These are phyloP conservation scores for Ceratocystis colombiana DNA, from an alignment of 2,329 filamentous ascomycete genomes.

Conservation along the genomic window DNA sequence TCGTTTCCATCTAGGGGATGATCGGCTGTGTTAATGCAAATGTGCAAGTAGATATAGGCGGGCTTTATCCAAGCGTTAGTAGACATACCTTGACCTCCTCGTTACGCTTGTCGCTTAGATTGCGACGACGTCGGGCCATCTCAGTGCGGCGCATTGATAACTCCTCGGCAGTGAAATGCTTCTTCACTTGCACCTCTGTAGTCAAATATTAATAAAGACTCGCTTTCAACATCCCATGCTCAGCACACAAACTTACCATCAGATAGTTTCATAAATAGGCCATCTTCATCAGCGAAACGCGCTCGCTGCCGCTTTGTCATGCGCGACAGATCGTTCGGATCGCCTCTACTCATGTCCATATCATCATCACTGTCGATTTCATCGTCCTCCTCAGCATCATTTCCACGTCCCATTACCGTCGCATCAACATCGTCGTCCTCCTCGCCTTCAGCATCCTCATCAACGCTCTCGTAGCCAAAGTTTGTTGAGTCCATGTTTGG, in stretches of 20 bases:
- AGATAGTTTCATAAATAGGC: conserved; percentile 46
- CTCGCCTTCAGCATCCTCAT: conserved; percentile 42
- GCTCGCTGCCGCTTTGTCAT: conserved; percentile 53
- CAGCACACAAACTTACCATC: conserved; percentile 39
- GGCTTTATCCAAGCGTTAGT: background rate
- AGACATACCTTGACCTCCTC: conserved; percentile 50
- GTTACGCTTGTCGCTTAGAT: conserved; percentile 54
- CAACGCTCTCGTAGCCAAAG: conserved; percentile 39
- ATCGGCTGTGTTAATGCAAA: conserved; percentile 3
- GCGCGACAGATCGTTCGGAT: conserved; percentile 46
- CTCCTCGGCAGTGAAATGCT: conserved; percentile 51
- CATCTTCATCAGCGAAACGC: conserved; percentile 46
- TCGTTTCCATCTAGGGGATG: conserved; percentile 63
- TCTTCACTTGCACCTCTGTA: conserved; percentile 54
- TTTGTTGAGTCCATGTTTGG: conserved; percentile 40
- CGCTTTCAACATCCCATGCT: background rate
- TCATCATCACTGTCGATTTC: conserved; percentile 36
- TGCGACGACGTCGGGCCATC: conserved; percentile 51
- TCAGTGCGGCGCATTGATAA: conserved; percentile 52
- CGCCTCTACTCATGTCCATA: conserved; percentile 39
- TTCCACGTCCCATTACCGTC: conserved; percentile 27
- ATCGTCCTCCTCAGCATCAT: conserved; percentile 35
- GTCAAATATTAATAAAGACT: background rate
- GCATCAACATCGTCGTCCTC: conserved; percentile 34
- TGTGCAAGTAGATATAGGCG: background rate